Percentiles rank a stretch among this genome's conserved stretches.
Evolutionary conservation across 768 basidiomycete species (phyloP).

Genomic region (Thelephora aurantiotincta): DNA sequence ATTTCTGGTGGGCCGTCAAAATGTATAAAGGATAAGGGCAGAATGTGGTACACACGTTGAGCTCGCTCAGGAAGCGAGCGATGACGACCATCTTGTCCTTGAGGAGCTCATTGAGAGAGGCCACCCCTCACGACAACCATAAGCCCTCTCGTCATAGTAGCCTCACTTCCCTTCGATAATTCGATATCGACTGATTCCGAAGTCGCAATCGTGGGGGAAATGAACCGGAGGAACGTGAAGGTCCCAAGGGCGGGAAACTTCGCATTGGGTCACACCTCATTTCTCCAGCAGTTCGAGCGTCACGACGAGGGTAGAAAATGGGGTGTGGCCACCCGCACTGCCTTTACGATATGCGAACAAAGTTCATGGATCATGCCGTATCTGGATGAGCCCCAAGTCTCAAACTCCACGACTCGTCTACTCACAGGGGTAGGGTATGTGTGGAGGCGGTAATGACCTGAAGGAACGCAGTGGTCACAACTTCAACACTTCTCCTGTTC

Average conservation of each 20-base stretch:
- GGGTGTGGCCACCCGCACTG: constrained; percentile 41
- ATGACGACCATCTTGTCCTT: constrained; percentile 55
- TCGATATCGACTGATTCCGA: constrained; percentile 80
- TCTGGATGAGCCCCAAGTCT: constrained; percentile 1
- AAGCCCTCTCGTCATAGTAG: constrained; percentile 57
- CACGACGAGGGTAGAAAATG: neutral
- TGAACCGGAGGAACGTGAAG: constrained; percentile 90
- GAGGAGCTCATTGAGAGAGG: constrained; percentile 62
- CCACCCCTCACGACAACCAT: constrained; percentile 87
- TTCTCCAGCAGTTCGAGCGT: constrained; percentile 23
- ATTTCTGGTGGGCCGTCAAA: constrained; percentile 21
- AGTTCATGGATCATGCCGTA: constrained; percentile 76
- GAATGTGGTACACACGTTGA: constrained; percentile 36
- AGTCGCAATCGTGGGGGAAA: constrained; percentile 80
- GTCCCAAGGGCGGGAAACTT: constrained; percentile 78
- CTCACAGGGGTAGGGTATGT: constrained; percentile 62
- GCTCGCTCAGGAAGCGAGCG: constrained; percentile 62
- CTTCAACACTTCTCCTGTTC: constrained; percentile 59
- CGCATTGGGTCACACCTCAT: constrained; percentile 61
- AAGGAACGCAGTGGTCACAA: constrained; percentile 64
- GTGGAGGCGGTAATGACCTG: constrained; percentile 60
- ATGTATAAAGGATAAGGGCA: neutral
- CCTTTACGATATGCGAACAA: constrained; percentile 64
- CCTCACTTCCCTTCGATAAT: constrained; percentile 44
- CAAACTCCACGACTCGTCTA: neutral